Evolutionary conservation across 805 yeast species (phyloP), one percentile per base, ranked within the genome.

Genomic region (Starmera pachycereana): DNA sequence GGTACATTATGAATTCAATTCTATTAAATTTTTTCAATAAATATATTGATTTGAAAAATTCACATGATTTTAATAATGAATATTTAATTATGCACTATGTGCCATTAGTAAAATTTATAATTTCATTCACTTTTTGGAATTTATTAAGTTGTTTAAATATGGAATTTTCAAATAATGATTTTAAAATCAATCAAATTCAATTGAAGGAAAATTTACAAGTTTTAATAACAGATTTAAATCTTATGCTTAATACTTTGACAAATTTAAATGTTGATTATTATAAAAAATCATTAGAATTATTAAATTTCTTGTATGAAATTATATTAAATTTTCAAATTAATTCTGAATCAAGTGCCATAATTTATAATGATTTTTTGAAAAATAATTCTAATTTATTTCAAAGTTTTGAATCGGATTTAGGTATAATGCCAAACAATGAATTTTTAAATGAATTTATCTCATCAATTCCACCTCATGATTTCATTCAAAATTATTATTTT

Each of bases 1-100:
- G 52, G 54, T 46, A 48, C 12, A 27, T 51, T 11, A 41, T 50
- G 46, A 35, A 47, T n/a, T 51, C 55, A 10, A 50, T 50, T 8
- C 39, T 47, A 2, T 51, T 50, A 28, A 43, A 48, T 27, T 51
- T 48, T 35, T 30, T 51, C 19, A 48, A 45, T 27, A 41, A 43
- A 27, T 50, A 51, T 36, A 43, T 38, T 19, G 45, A 47, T 16
- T 33, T 50, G 12, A 37, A 45, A 12, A 40, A 35, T 19, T 18
- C 45, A 12, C 48, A 45, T 34, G 31, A 35, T 12, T 22, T 22
- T 4, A 10, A 19, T 8, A 28, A 29, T n/a, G 32, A 35, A 35
- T 8, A 14, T 18, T 19, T 29, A 18, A 16, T 12, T 18, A 18
- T 36, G 30, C 44, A 39, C 16, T 49, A 47, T 27, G 29, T 38